Base-by-base conservation (phyloP, 2,329 filamentous ascomycete species). In the Cytospora piceicola region DNA sequence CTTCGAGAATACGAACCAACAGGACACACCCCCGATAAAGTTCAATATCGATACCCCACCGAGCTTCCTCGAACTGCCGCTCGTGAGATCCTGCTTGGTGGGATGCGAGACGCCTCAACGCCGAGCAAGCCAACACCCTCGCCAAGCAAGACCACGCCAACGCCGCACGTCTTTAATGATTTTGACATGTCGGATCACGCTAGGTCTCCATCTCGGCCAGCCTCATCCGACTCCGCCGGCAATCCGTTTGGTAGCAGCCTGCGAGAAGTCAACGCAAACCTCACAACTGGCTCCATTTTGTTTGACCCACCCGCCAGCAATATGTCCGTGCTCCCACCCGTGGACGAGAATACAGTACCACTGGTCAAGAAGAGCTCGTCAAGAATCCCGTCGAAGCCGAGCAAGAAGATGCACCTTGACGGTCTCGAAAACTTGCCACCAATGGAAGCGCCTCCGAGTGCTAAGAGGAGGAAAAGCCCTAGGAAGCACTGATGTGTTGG, bases 1-100 rank as follows among this genome's bases (percentile, higher is more conserved):
- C 82, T 98, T 61, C 84, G 88, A 61, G 93, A 97, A 74, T 98
- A 98, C 76, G 82, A 87, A 46, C 86, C 91, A 0, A 98, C 95
- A 0, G 94, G 95, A 60, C 84, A 90, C 56, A 98, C 95, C 1
- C 95, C 95, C 0, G 87, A 91, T 73, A 95, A 94, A 78, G 81
- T 83, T 34, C 83, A 88, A 61, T 99, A 98, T 77, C 83, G 87
- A n/a, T 97, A 92, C 73, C 91, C 93, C 0, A 90, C 86, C 1
- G 81, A 84, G 2, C 82, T 99, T 1, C 95, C 95, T 4, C 88
- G 89, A 30, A 98, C 95, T 0, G 77, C 78, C 30, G 69, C 81
- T 0, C 81, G 81, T 69, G 80, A 82, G 1, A 70, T 75, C 17
- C 76, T 85, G 22, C 74, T 84, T 42, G 78, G 79, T 20, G 77